These are phyloP conservation scores for Pseudofabraea citricarpa DNA, from an alignment of 2,329 filamentous ascomycete species.

Conservation along the genomic window DNA sequence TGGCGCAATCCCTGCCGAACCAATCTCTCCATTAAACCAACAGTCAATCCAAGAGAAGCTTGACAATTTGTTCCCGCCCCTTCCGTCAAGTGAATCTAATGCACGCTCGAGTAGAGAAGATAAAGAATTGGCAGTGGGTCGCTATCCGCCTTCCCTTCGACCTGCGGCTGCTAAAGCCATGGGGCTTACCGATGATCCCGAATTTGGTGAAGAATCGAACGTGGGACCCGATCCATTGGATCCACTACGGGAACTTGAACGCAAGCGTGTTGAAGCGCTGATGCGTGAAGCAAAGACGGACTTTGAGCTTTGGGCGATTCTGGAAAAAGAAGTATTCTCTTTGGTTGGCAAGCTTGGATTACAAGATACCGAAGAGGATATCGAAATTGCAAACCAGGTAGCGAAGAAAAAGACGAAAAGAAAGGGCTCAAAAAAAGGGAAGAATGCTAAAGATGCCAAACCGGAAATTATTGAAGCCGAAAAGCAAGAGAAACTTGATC, in stretches of 20 bases:
- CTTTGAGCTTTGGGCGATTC: conserved; percentile 58
- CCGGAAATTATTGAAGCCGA: neutral
- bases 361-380: conserved; percentile 27
- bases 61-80: too few species aligned
- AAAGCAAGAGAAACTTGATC: neutral
- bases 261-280: conserved; percentile 44
- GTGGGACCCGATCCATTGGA: conserved; percentile 12
- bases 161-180: conserved; percentile 25
- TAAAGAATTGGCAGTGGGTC: conserved; percentile 15
- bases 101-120: conserved; percentile 6
- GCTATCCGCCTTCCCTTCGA: conserved; percentile 25
- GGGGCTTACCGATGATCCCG: conserved; percentile 13
- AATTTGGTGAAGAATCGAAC: conserved; percentile 7
- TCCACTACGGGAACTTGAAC: conserved; percentile 37
- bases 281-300: conserved; percentile 56
- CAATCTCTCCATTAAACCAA: too few species aligned
- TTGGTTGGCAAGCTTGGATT: conserved; percentile 53
- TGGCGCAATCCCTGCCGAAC: conserved; percentile 5
- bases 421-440: conserved; percentile 8
- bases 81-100: too few species aligned
- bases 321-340: conserved; percentile 64
- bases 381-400: neutral
- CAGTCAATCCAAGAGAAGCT: too few species aligned
- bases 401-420: conserved; percentile 1
- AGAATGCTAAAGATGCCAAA: conserved; percentile 3